phyloP scores from a whole-genome alignment of 345 rosid genomes.

The Ceriops decandra region DNA sequence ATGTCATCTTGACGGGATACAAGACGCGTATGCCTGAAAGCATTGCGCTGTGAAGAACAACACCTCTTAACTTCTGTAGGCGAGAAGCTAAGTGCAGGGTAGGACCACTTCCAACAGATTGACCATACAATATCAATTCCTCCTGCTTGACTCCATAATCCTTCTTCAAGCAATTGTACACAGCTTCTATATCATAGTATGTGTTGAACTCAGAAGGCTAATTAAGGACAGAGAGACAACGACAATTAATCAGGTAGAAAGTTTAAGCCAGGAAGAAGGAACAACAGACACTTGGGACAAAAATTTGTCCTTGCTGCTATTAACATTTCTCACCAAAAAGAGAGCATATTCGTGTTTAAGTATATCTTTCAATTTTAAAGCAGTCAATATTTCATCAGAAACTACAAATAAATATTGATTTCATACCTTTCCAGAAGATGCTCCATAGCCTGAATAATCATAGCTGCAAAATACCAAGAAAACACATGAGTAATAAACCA shows the following conservation, averaged over 20 bases:
- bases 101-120: conserved; percentile 98
- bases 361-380: too few relatives aligned
- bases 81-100: conserved; percentile 80
- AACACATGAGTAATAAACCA: neutral
- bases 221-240: conserved; percentile 8
- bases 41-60: conserved; percentile 95
- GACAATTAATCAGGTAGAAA: conserved; percentile 9
- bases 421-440: conserved; percentile 86
- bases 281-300: neutral
- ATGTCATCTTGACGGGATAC: conserved; percentile 90
- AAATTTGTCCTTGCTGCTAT: neutral
- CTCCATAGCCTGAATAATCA: conserved; percentile 99
- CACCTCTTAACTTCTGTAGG: conserved; percentile 66
- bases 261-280: neutral
- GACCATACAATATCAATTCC: conserved; percentile 85
- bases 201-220: conserved; percentile 96
- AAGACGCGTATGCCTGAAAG: conserved; percentile 89
- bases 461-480: conserved; percentile 51
- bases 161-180: conserved; percentile 70
- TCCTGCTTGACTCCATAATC: conserved; percentile 72
- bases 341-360: too few relatives aligned
- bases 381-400: neutral
- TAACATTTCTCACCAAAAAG: neutral
- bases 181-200: conserved; percentile 87
- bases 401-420: neutral